These are phyloP conservation scores for Neofusicoccum ribis DNA, from an alignment of 2,329 filamentous ascomycete genomes.

Conservation along the genomic window DNA sequence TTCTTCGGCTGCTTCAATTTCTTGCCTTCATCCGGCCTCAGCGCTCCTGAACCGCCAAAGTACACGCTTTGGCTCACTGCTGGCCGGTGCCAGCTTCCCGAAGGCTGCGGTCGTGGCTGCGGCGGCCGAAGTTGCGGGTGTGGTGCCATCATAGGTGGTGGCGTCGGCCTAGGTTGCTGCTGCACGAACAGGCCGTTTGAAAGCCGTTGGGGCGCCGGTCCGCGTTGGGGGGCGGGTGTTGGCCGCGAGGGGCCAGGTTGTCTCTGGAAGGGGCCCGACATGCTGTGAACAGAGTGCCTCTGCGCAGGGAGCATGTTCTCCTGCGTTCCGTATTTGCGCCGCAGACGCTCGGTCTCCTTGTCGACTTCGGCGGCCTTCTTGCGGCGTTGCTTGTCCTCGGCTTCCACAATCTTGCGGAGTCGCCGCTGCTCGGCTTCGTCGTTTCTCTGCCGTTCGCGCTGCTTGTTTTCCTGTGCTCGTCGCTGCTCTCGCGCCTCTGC, in stretches of 20 bases:
- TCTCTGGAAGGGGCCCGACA: background rate
- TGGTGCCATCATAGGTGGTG: background rate
- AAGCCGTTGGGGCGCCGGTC: background rate
- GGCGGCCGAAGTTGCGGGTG: background rate
- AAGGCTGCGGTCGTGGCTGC: constrained; percentile 26
- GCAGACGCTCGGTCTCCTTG: constrained; percentile 74
- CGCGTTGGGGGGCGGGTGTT: background rate
- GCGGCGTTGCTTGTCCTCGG: constrained; percentile 59
- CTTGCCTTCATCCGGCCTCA: constrained; percentile 28
- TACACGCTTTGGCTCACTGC: constrained; percentile 31
- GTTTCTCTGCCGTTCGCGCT: constrained; percentile 56
- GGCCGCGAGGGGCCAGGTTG: constrained; percentile 5
- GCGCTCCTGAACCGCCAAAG: constrained; percentile 33
- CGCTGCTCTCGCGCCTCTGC: constrained; percentile 6
- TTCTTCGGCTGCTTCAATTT: constrained; percentile 38
- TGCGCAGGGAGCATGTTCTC: constrained; percentile 2
- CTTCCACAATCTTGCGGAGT: constrained; percentile 65
- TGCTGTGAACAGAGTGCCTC: background rate
- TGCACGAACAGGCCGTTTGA: background rate
- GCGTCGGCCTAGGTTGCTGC: background rate
- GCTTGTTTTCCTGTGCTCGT: constrained; percentile 46
- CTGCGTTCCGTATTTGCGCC: constrained; percentile 62
- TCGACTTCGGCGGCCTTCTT: constrained; percentile 57
- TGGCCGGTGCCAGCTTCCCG: constrained; percentile 29
- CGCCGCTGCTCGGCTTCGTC: constrained; percentile 60